phyloP scores from a whole-genome alignment of 2,329 filamentous ascomycete species.

The Tolypocladium sp. region DNA sequence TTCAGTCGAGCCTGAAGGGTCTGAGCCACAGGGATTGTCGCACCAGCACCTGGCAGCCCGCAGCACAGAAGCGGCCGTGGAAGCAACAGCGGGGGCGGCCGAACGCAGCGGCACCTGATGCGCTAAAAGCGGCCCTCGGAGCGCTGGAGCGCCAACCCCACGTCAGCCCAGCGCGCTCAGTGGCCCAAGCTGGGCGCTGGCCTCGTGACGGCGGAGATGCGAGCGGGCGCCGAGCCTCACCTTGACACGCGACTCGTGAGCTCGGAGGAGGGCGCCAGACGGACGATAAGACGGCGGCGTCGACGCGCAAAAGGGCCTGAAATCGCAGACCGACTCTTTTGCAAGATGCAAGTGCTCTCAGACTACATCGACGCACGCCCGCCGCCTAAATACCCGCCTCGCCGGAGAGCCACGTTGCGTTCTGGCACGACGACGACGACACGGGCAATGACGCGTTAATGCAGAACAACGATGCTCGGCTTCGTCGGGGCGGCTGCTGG shows the following conservation, averaged over 20 bases:
- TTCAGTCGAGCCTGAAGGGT: too few species aligned
- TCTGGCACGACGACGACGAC: neutral
- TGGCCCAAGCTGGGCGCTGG: neutral
- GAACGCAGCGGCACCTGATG: slow-evolving; percentile 1
- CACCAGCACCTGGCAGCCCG: neutral
- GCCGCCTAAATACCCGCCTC: neutral
- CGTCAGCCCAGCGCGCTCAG: neutral
- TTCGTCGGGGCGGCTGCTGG: neutral
- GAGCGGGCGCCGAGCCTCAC: neutral
- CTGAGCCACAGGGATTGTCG: neutral
- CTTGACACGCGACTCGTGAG: neutral
- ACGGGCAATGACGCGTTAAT: neutral
- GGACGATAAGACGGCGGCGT: neutral
- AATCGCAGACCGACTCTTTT: neutral
- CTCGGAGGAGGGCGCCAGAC: neutral
- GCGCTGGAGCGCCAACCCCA: neutral
- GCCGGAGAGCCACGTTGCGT: neutral
- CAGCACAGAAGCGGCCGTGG: neutral
- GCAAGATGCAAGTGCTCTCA: neutral
- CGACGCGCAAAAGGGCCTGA: neutral
- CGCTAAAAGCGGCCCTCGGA: neutral
- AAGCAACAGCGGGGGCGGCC: neutral
- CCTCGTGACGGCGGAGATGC: neutral
- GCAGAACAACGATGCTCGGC: neutral
- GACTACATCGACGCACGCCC: neutral